A percentile compares a stretch with the other conserved stretches of the same genome.
phyloP scores from a whole-genome alignment of 2,329 filamentous ascomycete genomes.

The Epicoccum sorghinum region DNA sequence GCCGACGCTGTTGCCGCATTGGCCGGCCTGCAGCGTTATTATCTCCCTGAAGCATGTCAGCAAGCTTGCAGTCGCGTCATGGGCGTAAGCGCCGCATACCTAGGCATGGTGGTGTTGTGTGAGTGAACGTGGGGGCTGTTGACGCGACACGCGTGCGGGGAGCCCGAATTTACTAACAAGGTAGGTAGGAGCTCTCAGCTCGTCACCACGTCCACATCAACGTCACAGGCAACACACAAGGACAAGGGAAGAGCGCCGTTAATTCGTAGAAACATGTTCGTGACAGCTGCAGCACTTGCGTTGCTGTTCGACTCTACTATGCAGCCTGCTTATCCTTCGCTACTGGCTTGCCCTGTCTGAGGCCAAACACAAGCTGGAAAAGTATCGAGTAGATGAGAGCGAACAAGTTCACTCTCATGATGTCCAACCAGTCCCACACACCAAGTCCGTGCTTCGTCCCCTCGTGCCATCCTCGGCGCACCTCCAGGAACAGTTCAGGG shows the following conservation, averaged over 20 bases:
- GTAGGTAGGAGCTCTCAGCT: background rate
- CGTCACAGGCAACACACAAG: background rate
- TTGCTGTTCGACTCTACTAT: conserved; percentile 15
- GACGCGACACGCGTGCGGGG: conserved; percentile 35
- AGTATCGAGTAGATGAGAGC: conserved; percentile 40
- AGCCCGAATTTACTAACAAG: background rate
- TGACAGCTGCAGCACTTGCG: conserved; percentile 20
- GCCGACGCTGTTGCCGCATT: conserved; percentile 99
- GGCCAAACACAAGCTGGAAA: conserved; percentile 41
- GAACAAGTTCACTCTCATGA: conserved; percentile 43
- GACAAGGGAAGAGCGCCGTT: background rate
- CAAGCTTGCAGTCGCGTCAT: background rate
- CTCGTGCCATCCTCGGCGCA: conserved; percentile 54
- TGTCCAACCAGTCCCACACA: conserved; percentile 37
- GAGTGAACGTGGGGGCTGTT: conserved; percentile 28
- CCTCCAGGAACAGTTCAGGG: conserved; percentile 69
- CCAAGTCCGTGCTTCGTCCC: conserved; percentile 37
- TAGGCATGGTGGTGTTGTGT: conserved; percentile 43
- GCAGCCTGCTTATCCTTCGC: conserved; percentile 20
- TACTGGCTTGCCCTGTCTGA: conserved; percentile 26
- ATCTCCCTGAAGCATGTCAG: conserved; percentile 75
- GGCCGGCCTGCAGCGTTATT: conserved; percentile 97
- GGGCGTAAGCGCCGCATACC: conserved; percentile 29
- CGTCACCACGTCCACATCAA: background rate
- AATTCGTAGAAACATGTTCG: background rate